Conservation (phyloP, 164 flowering plant genomes). For the Sedum album region DNA sequence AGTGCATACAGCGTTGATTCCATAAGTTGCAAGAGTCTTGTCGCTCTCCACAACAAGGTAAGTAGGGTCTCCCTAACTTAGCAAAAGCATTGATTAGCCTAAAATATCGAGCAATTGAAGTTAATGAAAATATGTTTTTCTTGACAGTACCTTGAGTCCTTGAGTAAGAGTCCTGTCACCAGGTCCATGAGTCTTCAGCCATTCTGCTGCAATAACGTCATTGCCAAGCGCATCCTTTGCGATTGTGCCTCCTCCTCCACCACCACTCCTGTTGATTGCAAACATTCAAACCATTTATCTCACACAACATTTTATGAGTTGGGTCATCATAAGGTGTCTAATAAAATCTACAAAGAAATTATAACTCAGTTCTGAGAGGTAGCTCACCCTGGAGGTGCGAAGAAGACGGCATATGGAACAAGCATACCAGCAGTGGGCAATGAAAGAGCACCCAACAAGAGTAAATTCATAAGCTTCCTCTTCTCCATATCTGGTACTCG, state of each 20-base stretch:
- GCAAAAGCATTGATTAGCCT: background rate
- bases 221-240: background rate
- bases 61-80: constrained; percentile 81
- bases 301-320: no score
- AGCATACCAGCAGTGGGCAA: background rate
- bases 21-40: constrained; percentile 72
- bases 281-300: no score
- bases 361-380: no score
- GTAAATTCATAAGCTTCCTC: background rate
- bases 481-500: background rate
- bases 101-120: background rate
- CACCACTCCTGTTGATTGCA: background rate
- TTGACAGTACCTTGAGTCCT: no score
- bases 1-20: constrained; percentile 90
- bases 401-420: no score
- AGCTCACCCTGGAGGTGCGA: background rate
- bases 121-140: no score
- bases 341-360: no score
- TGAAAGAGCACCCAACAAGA: constrained; percentile 1
- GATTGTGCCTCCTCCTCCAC: background rate
- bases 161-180: no score
- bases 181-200: no score
- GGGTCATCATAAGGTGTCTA: no score
- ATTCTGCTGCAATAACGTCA: background rate
- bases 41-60: constrained; percentile 89